A percentile compares a stretch with the other conserved stretches of the same genome.
Conservation (phyloP, 495 filamentous ascomycete genomes). For the Terfezia boudieri region DNA sequence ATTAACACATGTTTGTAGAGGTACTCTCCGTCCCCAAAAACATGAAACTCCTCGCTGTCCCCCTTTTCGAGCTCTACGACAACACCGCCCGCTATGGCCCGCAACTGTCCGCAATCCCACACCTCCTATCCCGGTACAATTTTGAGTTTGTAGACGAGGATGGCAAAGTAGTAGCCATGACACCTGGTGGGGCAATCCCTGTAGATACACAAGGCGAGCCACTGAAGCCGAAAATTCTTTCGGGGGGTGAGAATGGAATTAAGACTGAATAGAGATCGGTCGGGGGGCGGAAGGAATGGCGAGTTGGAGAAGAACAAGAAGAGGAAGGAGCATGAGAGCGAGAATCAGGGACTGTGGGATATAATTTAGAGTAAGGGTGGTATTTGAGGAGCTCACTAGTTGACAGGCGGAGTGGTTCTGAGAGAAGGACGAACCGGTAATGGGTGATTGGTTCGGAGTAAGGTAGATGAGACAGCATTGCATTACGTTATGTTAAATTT, state of each 20-base stretch:
- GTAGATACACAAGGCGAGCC: slow-evolving; percentile 27
- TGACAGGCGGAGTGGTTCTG: no score
- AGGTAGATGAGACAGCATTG: no score
- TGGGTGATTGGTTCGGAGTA: no score
- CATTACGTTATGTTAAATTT: no score
- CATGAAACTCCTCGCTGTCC: slow-evolving; percentile 95
- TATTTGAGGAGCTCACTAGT: no score
- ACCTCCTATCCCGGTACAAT: slow-evolving; percentile 78
- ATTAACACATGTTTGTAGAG: slow-evolving; percentile 29
- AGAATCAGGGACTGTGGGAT: no score
- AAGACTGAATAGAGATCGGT: slow-evolving; percentile 19
- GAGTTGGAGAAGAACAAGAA: no score
- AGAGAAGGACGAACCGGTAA: no score
- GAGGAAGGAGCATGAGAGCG: no score
- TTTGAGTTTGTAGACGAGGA: slow-evolving; percentile 97
- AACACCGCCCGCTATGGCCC: slow-evolving; percentile 89
- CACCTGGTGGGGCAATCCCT: slow-evolving; percentile 42
- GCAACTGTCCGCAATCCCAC: slow-evolving; percentile 86
- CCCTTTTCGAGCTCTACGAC: slow-evolving; percentile 92
- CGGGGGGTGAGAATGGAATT: slow-evolving; percentile 40
- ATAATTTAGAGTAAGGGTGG: no score
- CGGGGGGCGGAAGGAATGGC: slow-evolving; percentile 6
- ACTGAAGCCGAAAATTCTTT: slow-evolving; percentile 48
- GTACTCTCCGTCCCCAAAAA: slow-evolving; percentile 97
- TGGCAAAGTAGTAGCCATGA: slow-evolving; percentile 66